Conservation (phyloP, 352 stramenopile genomes). For the Pythium phragmitis region DNA sequence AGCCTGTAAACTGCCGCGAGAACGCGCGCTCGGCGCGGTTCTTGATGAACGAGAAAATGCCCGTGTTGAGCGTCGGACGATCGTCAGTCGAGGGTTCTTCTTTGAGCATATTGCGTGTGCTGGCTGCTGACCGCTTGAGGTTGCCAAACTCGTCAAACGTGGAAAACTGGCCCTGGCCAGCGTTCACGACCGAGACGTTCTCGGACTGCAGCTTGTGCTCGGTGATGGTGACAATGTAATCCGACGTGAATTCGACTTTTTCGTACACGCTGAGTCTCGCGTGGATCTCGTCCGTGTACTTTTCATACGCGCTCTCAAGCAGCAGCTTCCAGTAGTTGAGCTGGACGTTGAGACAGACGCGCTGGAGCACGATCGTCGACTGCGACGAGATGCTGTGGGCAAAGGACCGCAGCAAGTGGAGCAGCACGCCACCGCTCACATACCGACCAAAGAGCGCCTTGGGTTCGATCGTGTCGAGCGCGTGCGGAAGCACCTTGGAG, state of each 20-base stretch:
- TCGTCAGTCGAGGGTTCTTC: constrained; percentile 1
- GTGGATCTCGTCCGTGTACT: constrained; percentile 64
- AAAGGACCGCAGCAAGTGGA: constrained; percentile 53
- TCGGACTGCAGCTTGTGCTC: constrained; percentile 62
- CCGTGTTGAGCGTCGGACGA: constrained; percentile 48
- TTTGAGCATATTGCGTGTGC: constrained; percentile 16
- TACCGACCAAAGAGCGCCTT: constrained; percentile 72
- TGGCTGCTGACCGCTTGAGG: constrained; percentile 48
- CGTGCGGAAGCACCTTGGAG: constrained; percentile 55
- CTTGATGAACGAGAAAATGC: constrained; percentile 78
- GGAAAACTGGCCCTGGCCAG: constrained; percentile 60
- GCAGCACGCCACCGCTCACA: constrained; percentile 49
- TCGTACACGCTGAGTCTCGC: constrained; percentile 63
- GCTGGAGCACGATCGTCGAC: constrained; percentile 50
- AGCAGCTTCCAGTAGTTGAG: constrained; percentile 65
- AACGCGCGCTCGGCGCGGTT: constrained; percentile 63
- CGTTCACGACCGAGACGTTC: constrained; percentile 48
- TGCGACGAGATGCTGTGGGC: constrained; percentile 38
- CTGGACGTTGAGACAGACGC: constrained; percentile 58
- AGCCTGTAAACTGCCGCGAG: constrained; percentile 59
- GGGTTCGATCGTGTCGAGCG: constrained; percentile 39
- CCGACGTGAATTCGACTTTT: constrained; percentile 45
- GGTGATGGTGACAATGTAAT: constrained; percentile 72
- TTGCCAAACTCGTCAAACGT: constrained; percentile 82
- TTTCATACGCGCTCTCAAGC: constrained; percentile 47